Base-by-base conservation (phyloP, 2,329 filamentous ascomycete genomes). In the Penicillium capsulatum region DNA sequence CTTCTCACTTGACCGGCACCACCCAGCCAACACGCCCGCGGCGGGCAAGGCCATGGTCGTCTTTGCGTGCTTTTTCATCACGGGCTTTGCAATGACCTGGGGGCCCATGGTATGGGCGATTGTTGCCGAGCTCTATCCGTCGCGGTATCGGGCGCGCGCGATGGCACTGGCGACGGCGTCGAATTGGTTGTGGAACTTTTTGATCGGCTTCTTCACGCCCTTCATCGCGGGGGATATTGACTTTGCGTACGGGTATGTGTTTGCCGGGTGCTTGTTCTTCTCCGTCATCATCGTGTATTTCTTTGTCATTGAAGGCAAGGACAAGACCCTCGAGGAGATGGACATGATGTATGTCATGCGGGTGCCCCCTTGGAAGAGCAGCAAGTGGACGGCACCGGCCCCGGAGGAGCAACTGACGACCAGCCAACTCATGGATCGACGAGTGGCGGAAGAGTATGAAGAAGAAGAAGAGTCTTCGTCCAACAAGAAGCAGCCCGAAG, bases 151-250 rank as follows among this genome's bases (percentile, higher is more conserved):
- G 55, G 83, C 84, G 37, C 85, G 86, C 61, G 80, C 81, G 32
- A 86, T 88, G 76, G 85, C 84, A 1, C 68, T 89, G 17, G 83
- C 84, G 11, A 87, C 83, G 2, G 78, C 83, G 0, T 79, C 83
- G 9, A 90, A 89, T 65, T 90, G 84, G 84, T 44, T 64, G 10
- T 84, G 80, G 80, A 83, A 86, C 59, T 87, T 87, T 62, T 63
- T 83, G 53, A 71, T 85, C 45, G 75, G 78, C 0, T 89, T 89
- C 70, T 87, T 88, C 69, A 87, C 84, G 0, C 82, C 84, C 0
- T 88, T 87, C 61, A 88, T 89, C 59, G 85, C 81, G 0, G 66
- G 70, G 0, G 75, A 77, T 3, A 88, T 89, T 42, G 77, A 83
- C 51, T 89, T 83, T 63, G 74, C 75, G 3, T 87, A 87, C 57